phyloP scores from a whole-genome alignment of 2,329 filamentous ascomycete genomes.

The Teratosphaeria pseudoeucalypti region DNA sequence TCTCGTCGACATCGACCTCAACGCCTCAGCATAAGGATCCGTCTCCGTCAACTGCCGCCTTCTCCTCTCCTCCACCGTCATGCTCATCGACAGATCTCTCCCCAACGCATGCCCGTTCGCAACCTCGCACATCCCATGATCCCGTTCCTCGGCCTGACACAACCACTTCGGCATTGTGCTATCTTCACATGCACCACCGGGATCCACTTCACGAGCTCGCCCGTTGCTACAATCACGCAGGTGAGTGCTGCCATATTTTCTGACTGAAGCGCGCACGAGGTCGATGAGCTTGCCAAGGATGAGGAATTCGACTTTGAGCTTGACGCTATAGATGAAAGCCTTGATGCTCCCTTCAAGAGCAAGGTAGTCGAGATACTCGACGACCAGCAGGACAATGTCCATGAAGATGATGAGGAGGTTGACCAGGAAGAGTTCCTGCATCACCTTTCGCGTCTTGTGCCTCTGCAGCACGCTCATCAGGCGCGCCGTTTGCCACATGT shows the following conservation, averaged over 20 bases:
- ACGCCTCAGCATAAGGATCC: background rate
- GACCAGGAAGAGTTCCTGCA: constrained; percentile 25
- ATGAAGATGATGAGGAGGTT: constrained; percentile 27
- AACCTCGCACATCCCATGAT: background rate
- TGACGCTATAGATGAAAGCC: constrained; percentile 18
- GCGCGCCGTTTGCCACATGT: background rate
- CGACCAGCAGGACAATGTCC: constrained; percentile 22
- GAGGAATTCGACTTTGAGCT: constrained; percentile 11
- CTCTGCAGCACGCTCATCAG: background rate
- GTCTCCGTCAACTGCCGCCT: background rate
- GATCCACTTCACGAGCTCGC: background rate
- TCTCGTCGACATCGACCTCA: background rate
- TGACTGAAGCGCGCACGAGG: background rate
- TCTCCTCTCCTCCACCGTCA: background rate
- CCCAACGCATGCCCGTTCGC: background rate
- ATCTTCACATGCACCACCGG: background rate
- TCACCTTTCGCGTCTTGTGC: background rate
- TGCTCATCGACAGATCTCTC: background rate
- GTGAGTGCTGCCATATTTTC: background rate
- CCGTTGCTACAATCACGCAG: background rate
- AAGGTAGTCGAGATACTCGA: constrained; percentile 19
- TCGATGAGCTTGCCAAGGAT: constrained; percentile 14
- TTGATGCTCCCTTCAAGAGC: constrained; percentile 27
- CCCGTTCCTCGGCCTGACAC: background rate
- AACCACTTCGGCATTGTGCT: background rate